Evolutionary conservation across 1,284 basidiomycete genomes (phyloP).

Genomic region (Boletus calvinii): DNA sequence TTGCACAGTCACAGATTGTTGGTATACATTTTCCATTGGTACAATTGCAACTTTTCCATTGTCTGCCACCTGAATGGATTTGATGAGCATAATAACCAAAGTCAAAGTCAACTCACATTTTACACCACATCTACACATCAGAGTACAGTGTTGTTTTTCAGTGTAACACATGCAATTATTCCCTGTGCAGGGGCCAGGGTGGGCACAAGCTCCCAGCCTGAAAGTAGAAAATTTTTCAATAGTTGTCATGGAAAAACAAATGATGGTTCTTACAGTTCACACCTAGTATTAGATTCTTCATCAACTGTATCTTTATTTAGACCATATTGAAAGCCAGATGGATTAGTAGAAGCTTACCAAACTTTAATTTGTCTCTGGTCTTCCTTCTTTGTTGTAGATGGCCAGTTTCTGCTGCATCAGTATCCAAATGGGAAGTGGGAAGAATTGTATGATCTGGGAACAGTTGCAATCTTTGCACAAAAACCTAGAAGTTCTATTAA

Average conservation of each 20-base stretch:
- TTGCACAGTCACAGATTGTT: conserved; percentile 18
- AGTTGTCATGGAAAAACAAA: not conserved
- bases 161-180: conserved; percentile 36
- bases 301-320: conserved; percentile 19
- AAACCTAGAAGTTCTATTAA: conserved; percentile 5
- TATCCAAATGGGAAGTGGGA: not conserved
- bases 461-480: conserved; percentile 24
- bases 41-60: conserved; percentile 29
- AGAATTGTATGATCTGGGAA: conserved; percentile 29
- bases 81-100: not conserved
- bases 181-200: conserved; percentile 39
- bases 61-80: conserved; percentile 22
- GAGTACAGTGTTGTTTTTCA: conserved; percentile 35
- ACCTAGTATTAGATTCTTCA: not conserved
- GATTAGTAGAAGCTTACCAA: conserved; percentile 16
- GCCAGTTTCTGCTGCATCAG: not conserved
- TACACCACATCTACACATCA: conserved; percentile 40
- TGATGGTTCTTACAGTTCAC: conserved; percentile 14
- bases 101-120: conserved; percentile 32
- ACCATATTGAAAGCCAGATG: not conserved
- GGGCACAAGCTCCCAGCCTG: conserved; percentile 39
- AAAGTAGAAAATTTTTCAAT: not conserved
- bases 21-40: conserved; percentile 16
- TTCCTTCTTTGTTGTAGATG: conserved; percentile 3
- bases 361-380: conserved; percentile 2